Percentiles rank a stretch among this genome's conserved stretches.
phyloP scores from a whole-genome alignment of 352 stramenopile genomes.

The Phytophthora aleatoria region DNA sequence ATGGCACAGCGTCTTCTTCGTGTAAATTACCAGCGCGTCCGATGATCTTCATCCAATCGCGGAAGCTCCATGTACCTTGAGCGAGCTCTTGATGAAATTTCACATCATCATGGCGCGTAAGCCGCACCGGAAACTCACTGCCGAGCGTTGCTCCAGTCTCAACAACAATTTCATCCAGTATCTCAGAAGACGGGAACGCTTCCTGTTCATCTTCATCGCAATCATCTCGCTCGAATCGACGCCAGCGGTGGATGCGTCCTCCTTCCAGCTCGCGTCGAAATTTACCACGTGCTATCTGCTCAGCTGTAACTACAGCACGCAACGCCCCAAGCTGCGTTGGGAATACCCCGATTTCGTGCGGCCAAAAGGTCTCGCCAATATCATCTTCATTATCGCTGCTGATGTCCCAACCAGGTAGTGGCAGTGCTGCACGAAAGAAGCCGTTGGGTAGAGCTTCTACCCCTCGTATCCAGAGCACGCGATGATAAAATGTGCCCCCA shows the following conservation, averaged over 20 bases:
- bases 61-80: constrained; percentile 46
- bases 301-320: constrained; percentile 61
- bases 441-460: constrained; percentile 69
- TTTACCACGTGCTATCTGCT: constrained; percentile 53
- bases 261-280: constrained; percentile 54
- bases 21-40: constrained; percentile 39
- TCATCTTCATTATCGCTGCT: constrained; percentile 12
- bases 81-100: constrained; percentile 44
- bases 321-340: constrained; percentile 58
- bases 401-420: constrained; percentile 38
- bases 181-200: constrained; percentile 44
- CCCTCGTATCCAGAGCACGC: constrained; percentile 71
- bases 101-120: constrained; percentile 45
- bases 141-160: constrained; percentile 49
- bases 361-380: constrained; percentile 39
- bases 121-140: constrained; percentile 45
- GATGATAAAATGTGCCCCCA: constrained; percentile 46
- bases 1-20: constrained; percentile 53
- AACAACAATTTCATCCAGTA: constrained; percentile 55
- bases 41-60: constrained; percentile 53
- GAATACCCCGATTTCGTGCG: constrained; percentile 56
- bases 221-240: constrained; percentile 2
- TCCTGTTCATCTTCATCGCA: not conserved
- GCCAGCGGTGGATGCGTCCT: constrained; percentile 26
- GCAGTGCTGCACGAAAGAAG: constrained; percentile 59